Evolutionary conservation across 2,329 filamentous ascomycete species (phyloP).

Genomic region (Monosporascus sp.): DNA sequence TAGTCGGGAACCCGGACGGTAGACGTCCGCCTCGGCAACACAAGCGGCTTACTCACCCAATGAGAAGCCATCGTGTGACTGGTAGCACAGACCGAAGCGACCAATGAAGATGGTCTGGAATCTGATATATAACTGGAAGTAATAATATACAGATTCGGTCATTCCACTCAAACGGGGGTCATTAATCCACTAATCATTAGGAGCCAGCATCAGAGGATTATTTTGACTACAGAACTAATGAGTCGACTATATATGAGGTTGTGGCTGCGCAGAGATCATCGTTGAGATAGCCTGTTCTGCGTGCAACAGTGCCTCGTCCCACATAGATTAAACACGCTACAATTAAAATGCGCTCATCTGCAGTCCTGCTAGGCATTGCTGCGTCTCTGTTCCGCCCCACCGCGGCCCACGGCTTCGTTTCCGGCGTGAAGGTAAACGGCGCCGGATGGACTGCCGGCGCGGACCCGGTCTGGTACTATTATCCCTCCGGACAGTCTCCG

Average conservation of each 20-base stretch:
- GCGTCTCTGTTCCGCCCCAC: conserved; percentile 8
- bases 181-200: not conserved
- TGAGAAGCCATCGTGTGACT: not conserved
- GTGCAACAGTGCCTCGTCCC: not conserved
- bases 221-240: not conserved
- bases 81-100: conserved; percentile 1
- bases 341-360: conserved; percentile 12
- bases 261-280: not conserved
- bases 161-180: not conserved
- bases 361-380: conserved; percentile 7
- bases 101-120: conserved; percentile 4
- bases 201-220: not conserved
- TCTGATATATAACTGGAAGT: not conserved
- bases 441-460: conserved; percentile 14
- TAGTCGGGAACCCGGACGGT: conserved; percentile 7
- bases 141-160: not conserved
- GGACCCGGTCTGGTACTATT: conserved; percentile 19
- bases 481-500: conserved; percentile 9
- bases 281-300: not conserved
- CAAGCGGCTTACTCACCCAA: conserved; percentile 5
- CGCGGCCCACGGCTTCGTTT: conserved; percentile 18
- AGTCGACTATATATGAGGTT: conserved; percentile 1
- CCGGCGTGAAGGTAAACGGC: conserved; percentile 16
- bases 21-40: conserved; percentile 14
- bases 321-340: not conserved